Evolutionary conservation across 2,329 filamentous ascomycete genomes (phyloP).

Genomic region (Akanthomyces muscarius): DNA sequence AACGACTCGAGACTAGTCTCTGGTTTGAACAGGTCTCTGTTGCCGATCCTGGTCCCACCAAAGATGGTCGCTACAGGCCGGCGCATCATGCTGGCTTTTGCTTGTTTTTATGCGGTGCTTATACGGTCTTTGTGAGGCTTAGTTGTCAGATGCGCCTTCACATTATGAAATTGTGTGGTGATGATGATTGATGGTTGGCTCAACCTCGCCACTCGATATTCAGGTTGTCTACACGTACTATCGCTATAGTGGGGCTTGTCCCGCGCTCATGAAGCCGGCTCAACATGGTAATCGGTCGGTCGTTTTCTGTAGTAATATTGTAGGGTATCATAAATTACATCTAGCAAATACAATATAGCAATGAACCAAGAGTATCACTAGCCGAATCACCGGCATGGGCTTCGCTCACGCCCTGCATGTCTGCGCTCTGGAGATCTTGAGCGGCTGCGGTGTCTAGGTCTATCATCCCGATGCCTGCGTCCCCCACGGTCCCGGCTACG

Average conservation of each 20-base stretch:
- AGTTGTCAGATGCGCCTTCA: neutral
- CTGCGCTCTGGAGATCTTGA: constrained; percentile 14
- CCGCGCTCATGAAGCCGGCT: neutral
- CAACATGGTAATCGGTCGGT: neutral
- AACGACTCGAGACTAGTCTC: constrained; percentile 12
- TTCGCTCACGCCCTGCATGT: neutral
- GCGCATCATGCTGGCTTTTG: neutral
- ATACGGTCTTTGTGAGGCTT: too few species aligned
- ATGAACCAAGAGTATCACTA: neutral
- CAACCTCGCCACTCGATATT: neutral
- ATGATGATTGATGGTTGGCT: neutral
- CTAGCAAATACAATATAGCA: too few species aligned
- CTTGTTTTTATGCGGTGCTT: neutral
- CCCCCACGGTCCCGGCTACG: constrained; percentile 18
- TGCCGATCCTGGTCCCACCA: constrained; percentile 20
- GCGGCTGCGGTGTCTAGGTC: constrained; percentile 20
- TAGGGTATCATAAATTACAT: neutral
- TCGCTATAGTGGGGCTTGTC: neutral
- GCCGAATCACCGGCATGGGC: neutral
- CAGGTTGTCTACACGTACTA: neutral
- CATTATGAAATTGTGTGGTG: neutral
- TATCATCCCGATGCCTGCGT: constrained; percentile 12
- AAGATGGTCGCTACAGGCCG: constrained; percentile 16
- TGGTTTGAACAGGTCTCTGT: constrained; percentile 19
- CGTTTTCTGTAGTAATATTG: neutral